Evolutionary conservation across 805 yeast genomes (phyloP).

Genomic region (Kazachstania viticola): DNA sequence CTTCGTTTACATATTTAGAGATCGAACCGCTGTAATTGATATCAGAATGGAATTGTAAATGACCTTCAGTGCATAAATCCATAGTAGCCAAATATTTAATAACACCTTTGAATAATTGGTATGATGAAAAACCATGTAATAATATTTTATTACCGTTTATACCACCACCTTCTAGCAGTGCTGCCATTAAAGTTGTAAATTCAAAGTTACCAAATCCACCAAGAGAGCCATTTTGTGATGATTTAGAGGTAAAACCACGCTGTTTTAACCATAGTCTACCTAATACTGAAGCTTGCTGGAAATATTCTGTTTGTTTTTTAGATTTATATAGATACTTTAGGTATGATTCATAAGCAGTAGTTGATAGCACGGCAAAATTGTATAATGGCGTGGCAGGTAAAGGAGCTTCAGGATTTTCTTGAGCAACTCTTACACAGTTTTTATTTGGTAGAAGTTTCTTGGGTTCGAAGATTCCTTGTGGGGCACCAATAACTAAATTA

Average conservation of each 20-base stretch:
- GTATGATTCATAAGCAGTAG: slow-evolving; percentile 56
- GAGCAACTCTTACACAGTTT: slow-evolving; percentile 69
- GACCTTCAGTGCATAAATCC: slow-evolving; percentile 54
- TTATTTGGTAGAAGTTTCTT: slow-evolving; percentile 70
- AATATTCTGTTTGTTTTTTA: slow-evolving; percentile 66
- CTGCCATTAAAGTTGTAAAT: slow-evolving; percentile 70
- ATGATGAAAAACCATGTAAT: slow-evolving; percentile 80
- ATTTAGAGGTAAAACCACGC: slow-evolving; percentile 60
- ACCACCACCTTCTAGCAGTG: slow-evolving; percentile 77
- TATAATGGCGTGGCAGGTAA: slow-evolving; percentile 58
- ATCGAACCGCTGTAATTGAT: slow-evolving; percentile 17
- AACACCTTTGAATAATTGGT: slow-evolving; percentile 86
- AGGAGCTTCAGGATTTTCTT: slow-evolving; percentile 39
- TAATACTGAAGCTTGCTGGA: slow-evolving; percentile 74
- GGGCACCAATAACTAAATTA: slow-evolving; percentile 63
- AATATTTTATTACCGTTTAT: slow-evolving; percentile 61
- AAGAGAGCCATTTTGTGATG: slow-evolving; percentile 38
- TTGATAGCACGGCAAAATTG: slow-evolving; percentile 68
- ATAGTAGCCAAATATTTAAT: slow-evolving; percentile 70
- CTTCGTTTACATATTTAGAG: slow-evolving; percentile 36
- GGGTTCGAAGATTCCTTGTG: slow-evolving; percentile 56
- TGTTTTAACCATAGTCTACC: slow-evolving; percentile 88
- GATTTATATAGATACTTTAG: slow-evolving; percentile 66
- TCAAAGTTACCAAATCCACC: slow-evolving; percentile 91
- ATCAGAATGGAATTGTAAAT: slow-evolving; percentile 51